A percentile compares a stretch with the other conserved stretches of the same genome.
These are phyloP conservation scores for Irpex sp. DNA, from an alignment of 1,284 basidiomycete species.

Conservation along the genomic window DNA sequence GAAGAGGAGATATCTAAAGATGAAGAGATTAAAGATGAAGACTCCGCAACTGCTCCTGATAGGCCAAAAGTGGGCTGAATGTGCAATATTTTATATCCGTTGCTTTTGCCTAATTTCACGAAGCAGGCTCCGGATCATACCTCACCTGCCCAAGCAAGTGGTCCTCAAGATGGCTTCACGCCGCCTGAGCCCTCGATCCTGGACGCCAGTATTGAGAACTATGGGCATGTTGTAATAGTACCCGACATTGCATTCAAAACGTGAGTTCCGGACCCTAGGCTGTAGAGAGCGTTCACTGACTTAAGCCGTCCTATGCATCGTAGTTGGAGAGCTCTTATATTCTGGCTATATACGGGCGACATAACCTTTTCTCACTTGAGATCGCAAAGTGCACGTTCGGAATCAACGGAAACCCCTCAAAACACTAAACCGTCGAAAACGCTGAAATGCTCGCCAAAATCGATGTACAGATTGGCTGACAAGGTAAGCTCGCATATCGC, in stretches of 20 bases:
- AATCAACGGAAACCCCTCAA: background rate
- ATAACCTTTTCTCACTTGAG: conserved; percentile 20
- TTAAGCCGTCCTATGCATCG: background rate
- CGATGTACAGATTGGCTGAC: conserved; percentile 14
- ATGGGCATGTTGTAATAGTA: background rate
- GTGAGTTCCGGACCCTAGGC: background rate
- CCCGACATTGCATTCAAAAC: conserved; percentile 3
- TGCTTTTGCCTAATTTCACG: too few relatives aligned
- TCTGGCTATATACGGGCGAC: conserved; percentile 18
- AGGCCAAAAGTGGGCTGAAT: too few relatives aligned
- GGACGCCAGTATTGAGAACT: background rate
- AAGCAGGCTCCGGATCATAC: too few relatives aligned
- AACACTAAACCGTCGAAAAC: background rate
- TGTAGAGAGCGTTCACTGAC: background rate
- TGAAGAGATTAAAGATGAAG: background rate
- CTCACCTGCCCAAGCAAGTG: too few relatives aligned
- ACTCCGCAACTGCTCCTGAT: too few relatives aligned
- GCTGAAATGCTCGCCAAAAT: conserved; percentile 14
- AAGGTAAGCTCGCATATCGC: conserved; percentile 8
- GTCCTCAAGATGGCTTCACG: too few relatives aligned
- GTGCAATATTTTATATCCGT: too few relatives aligned
- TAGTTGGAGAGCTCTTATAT: conserved; percentile 20
- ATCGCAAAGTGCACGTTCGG: conserved; percentile 10
- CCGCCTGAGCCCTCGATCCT: background rate
- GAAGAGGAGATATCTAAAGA: background rate